Percentiles rank a stretch among this genome's conserved stretches.
Evolutionary conservation across 257 asterid genomes (phyloP).

Genomic region (Verbascum thapsus): DNA sequence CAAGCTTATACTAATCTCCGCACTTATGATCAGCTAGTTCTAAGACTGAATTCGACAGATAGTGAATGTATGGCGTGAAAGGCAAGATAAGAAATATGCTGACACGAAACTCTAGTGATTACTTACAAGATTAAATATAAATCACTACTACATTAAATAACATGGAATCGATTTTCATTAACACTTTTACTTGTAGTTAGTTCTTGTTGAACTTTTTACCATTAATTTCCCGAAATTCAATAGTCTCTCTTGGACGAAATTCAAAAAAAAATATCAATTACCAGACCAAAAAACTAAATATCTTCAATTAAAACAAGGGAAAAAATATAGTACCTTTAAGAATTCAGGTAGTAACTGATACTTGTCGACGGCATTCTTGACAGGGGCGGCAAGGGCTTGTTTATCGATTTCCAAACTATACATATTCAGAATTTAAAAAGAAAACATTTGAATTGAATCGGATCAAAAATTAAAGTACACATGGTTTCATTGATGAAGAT

Average conservation of each 20-base stretch:
- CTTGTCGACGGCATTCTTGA: constrained; percentile 70
- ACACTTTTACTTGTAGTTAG: background rate
- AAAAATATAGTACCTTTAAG: constrained; percentile 50
- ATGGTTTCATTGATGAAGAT: too few relatives aligned
- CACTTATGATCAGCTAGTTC: constrained; percentile 16
- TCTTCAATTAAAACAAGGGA: background rate
- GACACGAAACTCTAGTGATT: background rate
- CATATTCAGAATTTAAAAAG: too few relatives aligned
- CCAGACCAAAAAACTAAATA: background rate
- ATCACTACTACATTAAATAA: constrained; percentile 3
- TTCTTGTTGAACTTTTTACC: background rate
- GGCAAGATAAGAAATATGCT: background rate
- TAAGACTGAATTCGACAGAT: background rate
- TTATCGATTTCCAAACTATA: constrained; percentile 55
- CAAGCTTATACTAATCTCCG: constrained; percentile 1
- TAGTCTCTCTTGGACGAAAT: background rate
- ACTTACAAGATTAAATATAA: constrained; percentile 9
- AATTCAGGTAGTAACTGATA: constrained; percentile 80
- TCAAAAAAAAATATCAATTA: background rate
- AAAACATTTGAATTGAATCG: background rate
- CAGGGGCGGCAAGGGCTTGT: constrained; percentile 62
- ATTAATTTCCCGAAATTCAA: background rate
- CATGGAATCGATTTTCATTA: background rate
- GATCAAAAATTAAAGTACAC: constrained; percentile 13
- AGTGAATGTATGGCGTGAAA: background rate